These are phyloP conservation scores for Madurella mycetomatis DNA, from an alignment of 2,329 filamentous ascomycete species.

Conservation along the genomic window DNA sequence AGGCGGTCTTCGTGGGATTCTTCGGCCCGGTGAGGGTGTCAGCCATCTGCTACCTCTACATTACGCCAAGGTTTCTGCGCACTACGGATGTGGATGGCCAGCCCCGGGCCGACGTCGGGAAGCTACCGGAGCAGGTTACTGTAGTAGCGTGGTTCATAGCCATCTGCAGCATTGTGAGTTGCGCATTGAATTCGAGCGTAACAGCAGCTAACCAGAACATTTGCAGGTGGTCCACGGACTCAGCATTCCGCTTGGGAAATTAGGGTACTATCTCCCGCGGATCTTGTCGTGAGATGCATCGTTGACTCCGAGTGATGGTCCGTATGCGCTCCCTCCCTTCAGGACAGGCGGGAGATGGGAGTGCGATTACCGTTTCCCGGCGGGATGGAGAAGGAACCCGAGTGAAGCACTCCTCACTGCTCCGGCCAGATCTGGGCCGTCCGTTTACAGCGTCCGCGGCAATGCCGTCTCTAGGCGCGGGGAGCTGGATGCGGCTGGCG, in stretches of 20 bases:
- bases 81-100: constrained; percentile 54
- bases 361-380: constrained; percentile 24
- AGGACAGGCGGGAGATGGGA: constrained; percentile 31
- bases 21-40: constrained; percentile 92
- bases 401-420: constrained; percentile 5
- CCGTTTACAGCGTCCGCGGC: constrained; percentile 40
- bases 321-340: constrained; percentile 24
- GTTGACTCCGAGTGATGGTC: constrained; percentile 21
- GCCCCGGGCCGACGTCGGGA: constrained; percentile 59
- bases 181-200: neutral
- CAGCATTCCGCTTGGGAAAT: constrained; percentile 70
- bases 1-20: constrained; percentile 84
- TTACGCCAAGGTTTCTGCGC: constrained; percentile 70
- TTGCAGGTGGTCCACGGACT: constrained; percentile 70
- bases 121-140: constrained; percentile 61
- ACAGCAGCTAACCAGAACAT: neutral
- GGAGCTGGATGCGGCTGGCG: neutral
- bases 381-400: constrained; percentile 16
- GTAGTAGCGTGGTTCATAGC: constrained; percentile 83
- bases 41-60: constrained; percentile 74
- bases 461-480: constrained; percentile 29
- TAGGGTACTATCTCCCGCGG: constrained; percentile 58
- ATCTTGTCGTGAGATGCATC: constrained; percentile 50
- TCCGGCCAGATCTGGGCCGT: constrained; percentile 23
- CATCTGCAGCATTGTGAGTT: constrained; percentile 76